These are phyloP conservation scores for Taphrina pruni DNA, from an alignment of 1,139 yeast genomes.

Conservation along the genomic window DNA sequence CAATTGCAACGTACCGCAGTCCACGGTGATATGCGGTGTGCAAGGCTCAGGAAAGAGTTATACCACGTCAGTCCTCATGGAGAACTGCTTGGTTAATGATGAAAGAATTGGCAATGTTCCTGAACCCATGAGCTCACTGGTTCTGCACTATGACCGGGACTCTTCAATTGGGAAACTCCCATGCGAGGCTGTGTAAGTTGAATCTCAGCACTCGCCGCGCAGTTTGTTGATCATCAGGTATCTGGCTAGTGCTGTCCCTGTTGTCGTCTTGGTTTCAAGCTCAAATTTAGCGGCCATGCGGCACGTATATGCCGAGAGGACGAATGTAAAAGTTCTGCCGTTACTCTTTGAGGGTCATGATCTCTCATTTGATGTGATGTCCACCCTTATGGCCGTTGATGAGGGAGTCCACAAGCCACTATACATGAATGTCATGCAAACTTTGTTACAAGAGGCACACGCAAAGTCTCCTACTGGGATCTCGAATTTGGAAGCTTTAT, in stretches of 20 bases:
- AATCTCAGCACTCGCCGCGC: background rate
- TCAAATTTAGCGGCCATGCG: background rate
- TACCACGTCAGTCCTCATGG: background rate
- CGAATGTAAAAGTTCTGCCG: constrained; percentile 7
- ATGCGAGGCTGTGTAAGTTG: constrained; percentile 8
- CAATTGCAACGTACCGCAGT: constrained; percentile 7
- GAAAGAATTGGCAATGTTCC: background rate
- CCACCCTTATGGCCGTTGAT: background rate
- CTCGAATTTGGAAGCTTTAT: background rate
- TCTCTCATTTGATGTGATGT: constrained; percentile 3
- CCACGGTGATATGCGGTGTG: constrained; percentile 7
- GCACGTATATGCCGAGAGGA: background rate
- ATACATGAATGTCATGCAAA: constrained; percentile 1
- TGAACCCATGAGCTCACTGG: background rate
- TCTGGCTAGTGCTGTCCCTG: background rate
- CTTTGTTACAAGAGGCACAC: constrained; percentile 9
- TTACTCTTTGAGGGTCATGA: constrained; percentile 1
- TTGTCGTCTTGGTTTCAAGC: background rate
- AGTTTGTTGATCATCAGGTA: background rate
- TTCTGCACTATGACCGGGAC: constrained; percentile 3
- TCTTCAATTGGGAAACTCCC: background rate
- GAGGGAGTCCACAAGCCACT: background rate
- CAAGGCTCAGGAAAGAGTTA: constrained; percentile 8
- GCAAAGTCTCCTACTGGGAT: background rate
- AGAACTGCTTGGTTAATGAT: background rate